Percentiles rank a stretch among this genome's conserved stretches.
Evolutionary conservation across 2,329 filamentous ascomycete species (phyloP).

Genomic region (Hysterium pulicare): DNA sequence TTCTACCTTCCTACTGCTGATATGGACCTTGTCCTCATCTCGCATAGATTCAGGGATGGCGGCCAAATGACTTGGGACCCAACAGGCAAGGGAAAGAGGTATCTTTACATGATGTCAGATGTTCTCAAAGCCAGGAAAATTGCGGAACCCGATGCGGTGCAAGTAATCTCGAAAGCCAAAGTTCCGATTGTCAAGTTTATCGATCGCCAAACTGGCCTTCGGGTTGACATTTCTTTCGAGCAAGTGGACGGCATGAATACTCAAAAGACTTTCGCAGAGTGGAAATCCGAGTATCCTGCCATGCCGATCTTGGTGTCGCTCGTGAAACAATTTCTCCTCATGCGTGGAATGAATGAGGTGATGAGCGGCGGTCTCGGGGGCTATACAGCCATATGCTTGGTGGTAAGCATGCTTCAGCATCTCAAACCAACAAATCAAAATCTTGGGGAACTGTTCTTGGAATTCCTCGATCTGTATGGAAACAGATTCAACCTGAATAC

Average conservation of each 20-base stretch:
- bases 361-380: conserved; percentile 88
- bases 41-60: conserved; percentile 57
- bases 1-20: conserved; percentile 74
- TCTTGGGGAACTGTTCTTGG: conserved; percentile 75
- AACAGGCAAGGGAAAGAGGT: conserved; percentile 49
- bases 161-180: conserved; percentile 70
- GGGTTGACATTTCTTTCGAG: conserved; percentile 93
- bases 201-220: conserved; percentile 72
- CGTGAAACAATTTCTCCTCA: conserved; percentile 87
- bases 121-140: conserved; percentile 58
- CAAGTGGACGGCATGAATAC: conserved; percentile 79
- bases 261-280: conserved; percentile 73
- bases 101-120: conserved; percentile 60
- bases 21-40: conserved; percentile 87
- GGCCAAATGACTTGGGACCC: conserved; percentile 39
- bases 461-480: conserved; percentile 88
- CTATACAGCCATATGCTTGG: conserved; percentile 89
- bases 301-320: conserved; percentile 85
- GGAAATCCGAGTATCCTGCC: conserved; percentile 75
- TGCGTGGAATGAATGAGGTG: conserved; percentile 89
- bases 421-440: conserved; percentile 69
- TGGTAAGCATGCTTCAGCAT: conserved; percentile 81
- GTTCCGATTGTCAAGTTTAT: conserved; percentile 92
- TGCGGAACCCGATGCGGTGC: conserved; percentile 56
- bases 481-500: conserved; percentile 69